phyloP scores from a whole-genome alignment of 345 rosid species.

The Toxicodendron radicans region DNA sequence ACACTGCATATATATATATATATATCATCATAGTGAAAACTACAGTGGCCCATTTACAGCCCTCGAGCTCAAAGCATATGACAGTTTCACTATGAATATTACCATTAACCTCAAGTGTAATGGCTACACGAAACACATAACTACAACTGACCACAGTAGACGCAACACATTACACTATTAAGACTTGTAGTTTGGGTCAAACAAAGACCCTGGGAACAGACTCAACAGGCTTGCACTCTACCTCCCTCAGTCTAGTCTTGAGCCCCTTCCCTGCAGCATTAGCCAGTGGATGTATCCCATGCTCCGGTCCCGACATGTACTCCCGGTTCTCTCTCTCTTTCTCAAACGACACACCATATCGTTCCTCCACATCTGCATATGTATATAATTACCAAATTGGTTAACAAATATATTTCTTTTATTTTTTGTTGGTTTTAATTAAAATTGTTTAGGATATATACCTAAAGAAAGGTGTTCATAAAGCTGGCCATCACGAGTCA shows the following conservation, averaged over 20 bases:
- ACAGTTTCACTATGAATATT: no score
- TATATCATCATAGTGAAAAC: no score
- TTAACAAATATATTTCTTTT: no score
- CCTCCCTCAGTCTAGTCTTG: constrained; percentile 50
- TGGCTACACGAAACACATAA: no score
- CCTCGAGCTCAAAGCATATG: no score
- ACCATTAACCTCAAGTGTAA: no score
- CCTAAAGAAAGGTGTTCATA: constrained; percentile 45
- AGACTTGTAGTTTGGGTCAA: constrained; percentile 18
- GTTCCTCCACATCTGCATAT: constrained; percentile 47
- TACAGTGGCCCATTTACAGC: no score
- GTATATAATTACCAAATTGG: background rate
- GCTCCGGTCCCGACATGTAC: constrained; percentile 57
- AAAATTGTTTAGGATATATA: constrained; percentile 2
- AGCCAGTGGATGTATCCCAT: constrained; percentile 69
- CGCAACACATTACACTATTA: no score
- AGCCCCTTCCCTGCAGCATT: constrained; percentile 70
- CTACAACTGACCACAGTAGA: no score
- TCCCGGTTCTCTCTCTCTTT: constrained; percentile 55
- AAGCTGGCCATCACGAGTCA: constrained; percentile 70
- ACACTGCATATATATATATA: no score
- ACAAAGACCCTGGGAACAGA: constrained; percentile 59
- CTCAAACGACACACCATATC: constrained; percentile 44
- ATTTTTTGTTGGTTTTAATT: no score
- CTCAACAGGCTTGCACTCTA: constrained; percentile 47